These are phyloP conservation scores for Rhizophagus sp. DNA, from an alignment of 192 early-diverging fungal species.

Conservation along the genomic window DNA sequence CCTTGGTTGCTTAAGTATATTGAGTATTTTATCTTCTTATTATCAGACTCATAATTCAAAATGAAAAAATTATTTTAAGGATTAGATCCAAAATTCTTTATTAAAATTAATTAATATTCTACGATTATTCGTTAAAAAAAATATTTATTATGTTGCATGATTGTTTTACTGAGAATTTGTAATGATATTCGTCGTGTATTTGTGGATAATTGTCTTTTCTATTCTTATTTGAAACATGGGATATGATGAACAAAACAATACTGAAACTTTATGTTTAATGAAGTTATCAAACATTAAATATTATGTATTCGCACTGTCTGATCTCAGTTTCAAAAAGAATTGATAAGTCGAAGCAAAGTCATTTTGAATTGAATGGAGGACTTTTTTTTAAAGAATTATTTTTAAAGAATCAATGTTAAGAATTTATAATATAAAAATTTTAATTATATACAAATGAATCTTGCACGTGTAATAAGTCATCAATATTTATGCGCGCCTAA, in stretches of 20 bases:
- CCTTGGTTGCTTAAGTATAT: slow-evolving; percentile 28
- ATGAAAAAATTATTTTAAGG: not conserved
- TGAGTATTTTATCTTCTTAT: not conserved
- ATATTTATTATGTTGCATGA: not conserved
- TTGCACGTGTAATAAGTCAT: no score
- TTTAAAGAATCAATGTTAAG: no score
- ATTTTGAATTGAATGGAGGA: no score
- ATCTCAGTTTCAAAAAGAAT: not conserved
- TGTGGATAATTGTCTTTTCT: not conserved
- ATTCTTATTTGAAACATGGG: not conserved
- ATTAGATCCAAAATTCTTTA: not conserved
- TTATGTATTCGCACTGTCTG: slow-evolving; percentile 34
- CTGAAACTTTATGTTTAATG: not conserved
- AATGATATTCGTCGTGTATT: not conserved
- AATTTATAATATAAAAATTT: no score
- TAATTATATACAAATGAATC: no score
- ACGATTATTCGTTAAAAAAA: not conserved
- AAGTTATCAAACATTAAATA: not conserved
- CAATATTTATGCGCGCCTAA: slow-evolving; percentile 26
- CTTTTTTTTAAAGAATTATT: no score
- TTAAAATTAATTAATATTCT: no score
- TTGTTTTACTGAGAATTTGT: not conserved
- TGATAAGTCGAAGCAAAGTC: not conserved
- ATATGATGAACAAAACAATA: slow-evolving; percentile 23
- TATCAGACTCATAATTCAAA: not conserved